Evolutionary conservation across 768 basidiomycete genomes (phyloP), one percentile per base, ranked within the genome.

Genomic region (Termitomyces sp.): DNA sequence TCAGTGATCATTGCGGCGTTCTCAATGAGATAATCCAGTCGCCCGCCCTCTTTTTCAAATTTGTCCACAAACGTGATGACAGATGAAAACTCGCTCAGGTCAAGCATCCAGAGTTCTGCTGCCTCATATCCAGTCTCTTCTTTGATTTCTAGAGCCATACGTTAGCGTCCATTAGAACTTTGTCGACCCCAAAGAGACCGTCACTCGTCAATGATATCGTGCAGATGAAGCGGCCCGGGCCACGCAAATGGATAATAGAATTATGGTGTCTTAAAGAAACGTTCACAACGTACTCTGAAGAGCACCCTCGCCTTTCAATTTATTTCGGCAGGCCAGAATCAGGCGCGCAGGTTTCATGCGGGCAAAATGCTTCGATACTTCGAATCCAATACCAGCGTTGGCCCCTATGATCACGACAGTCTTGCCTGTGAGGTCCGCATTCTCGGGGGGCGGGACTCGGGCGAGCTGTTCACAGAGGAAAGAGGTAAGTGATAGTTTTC

Each of bases 331-430:
- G 3, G 68, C 76, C 22, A 81, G 34, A 34, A 81, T 72, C 3
- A 80, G 64, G 51, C 67, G 69, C 0, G 57, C 71, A 12, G 79
- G 71, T 44, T 73, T 74, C 79, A 81, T 78, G 1, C 56, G 47
- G 0, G 78, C 79, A 44, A 81, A 77, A 57, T 81, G 76, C 55
- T 75, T 78, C 15, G 76, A 70, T 0, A 77, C 74, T 60, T 81
- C 79, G 49, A 79, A 74, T 0, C 81, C 81, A 2, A 83, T 53
- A 1, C 81, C 85, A 30, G 73, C 72, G 61, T 86, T 86, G 2
- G 82, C 79, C 6, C 75, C 77, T 36, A 76, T 71, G 20, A 86
- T 75, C 16, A 84, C 53, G 24, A 84, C 71, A 2, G 78, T 80
- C 63, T 80, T 81, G 2, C 76, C 77, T 12, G 66, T 63, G 22